Evolutionary conservation across 139 green algal genomes (phyloP).

Genomic region (Asterochloris sp.): DNA sequence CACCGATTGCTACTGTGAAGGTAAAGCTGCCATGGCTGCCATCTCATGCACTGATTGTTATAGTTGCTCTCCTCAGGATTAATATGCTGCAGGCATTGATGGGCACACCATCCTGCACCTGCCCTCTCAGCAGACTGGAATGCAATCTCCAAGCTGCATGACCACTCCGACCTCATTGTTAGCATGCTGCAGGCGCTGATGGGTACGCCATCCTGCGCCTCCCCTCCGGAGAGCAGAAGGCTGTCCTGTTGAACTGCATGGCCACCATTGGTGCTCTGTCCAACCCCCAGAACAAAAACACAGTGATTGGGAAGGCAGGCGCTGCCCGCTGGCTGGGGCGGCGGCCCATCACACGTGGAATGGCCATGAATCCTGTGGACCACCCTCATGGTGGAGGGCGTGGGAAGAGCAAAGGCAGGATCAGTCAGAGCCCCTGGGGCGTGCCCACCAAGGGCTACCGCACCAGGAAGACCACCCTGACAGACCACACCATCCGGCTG

Average conservation of each 20-base stretch:
- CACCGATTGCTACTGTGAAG: too few relatives aligned
- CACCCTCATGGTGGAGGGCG: slow-evolving; percentile 77
- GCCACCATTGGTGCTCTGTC: slow-evolving; percentile 85
- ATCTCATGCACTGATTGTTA: neutral
- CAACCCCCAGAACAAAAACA: slow-evolving; percentile 83
- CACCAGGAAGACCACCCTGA: slow-evolving; percentile 70
- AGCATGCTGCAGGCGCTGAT: slow-evolving; percentile 35
- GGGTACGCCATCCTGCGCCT: slow-evolving; percentile 72
- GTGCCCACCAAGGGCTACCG: slow-evolving; percentile 83
- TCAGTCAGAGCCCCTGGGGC: slow-evolving; percentile 82
- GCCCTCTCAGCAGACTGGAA: too few relatives aligned
- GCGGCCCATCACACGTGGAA: slow-evolving; percentile 68
- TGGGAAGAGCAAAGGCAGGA: slow-evolving; percentile 77
- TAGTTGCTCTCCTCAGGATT: neutral
- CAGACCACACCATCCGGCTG: slow-evolving; percentile 65
- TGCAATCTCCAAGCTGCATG: too few relatives aligned
- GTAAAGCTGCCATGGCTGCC: too few relatives aligned
- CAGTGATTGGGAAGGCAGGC: slow-evolving; percentile 81
- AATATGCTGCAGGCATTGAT: neutral
- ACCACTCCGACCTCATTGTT: too few relatives aligned
- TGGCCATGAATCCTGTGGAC: slow-evolving; percentile 96
- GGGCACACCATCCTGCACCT: too few relatives aligned
- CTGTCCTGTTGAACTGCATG: slow-evolving; percentile 66
- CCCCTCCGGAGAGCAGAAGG: slow-evolving; percentile 81
- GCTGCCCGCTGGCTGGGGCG: slow-evolving; percentile 49